These are phyloP conservation scores for Xylona heveae DNA, from an alignment of 495 filamentous ascomycete species.

Conservation along the genomic window DNA sequence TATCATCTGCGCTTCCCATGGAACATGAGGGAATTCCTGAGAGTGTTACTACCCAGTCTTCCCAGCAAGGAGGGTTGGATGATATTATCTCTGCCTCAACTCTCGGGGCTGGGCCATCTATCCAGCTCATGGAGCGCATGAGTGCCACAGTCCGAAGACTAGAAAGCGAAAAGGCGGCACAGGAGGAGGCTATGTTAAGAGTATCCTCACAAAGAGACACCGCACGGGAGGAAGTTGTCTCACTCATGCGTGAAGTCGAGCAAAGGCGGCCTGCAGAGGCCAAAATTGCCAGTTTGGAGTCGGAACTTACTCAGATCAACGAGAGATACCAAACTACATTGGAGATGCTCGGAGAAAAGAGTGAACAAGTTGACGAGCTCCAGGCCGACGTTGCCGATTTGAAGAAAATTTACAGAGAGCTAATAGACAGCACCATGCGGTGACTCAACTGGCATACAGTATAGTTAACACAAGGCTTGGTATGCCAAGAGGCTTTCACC, in stretches of 20 bases:
- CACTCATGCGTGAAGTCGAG: conserved; percentile 70
- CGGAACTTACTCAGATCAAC: conserved; percentile 37
- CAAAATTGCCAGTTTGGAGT: conserved; percentile 41
- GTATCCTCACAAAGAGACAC: conserved; percentile 73
- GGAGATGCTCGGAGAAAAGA: conserved; percentile 94
- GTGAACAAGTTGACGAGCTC: conserved; percentile 79
- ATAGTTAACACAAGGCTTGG: too few relatives aligned
- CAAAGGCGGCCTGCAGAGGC: conserved; percentile 35
- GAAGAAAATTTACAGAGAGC: conserved; percentile 84
- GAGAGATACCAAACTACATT: conserved; percentile 71
- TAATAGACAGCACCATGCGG: conserved; percentile 68
- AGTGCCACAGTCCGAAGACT: conserved; percentile 74
- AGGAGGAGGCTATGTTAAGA: conserved; percentile 63
- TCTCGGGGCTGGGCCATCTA: conserved; percentile 71
- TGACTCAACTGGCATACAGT: too few relatives aligned
- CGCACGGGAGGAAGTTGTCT: conserved; percentile 72
- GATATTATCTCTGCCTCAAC: conserved; percentile 83
- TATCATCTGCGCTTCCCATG: too few relatives aligned
- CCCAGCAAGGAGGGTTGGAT: too few relatives aligned
- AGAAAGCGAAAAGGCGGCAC: conserved; percentile 73
- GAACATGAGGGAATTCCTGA: conserved; percentile 52
- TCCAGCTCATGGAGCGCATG: conserved; percentile 95
- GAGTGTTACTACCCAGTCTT: conserved; percentile 27
- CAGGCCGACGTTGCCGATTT: conserved; percentile 74
- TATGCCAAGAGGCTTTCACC: too few relatives aligned